Evolutionary conservation across 176 grass and related monocot genomes (phyloP), one percentile per base, ranked within the genome.

Genomic region (Ensete glaucum): DNA sequence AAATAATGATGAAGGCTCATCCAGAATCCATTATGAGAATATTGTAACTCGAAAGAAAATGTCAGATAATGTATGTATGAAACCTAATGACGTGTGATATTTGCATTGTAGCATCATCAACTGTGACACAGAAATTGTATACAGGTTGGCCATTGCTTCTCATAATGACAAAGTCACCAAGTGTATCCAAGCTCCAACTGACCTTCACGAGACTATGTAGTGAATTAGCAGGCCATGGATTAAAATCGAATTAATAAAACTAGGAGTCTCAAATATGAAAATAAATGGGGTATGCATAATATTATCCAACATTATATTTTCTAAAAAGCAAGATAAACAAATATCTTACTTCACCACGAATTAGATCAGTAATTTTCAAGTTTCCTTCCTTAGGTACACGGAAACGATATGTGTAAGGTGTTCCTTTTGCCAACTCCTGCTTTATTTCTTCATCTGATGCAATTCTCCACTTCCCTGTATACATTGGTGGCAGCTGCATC

Each of bases 41-140:
- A 27, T 9, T 27, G 72, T 27, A 0, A 56, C 10, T 26, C 14
- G 23, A 25, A 11, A 17, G 3, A 13, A 15, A 54, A 25, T 26
- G 51, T 24, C 21, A 67, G 76, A 0, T 11, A 73, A 75, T 63
- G 64, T 19, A 0, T 60, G 21, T 9, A 13, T 22, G 69, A 29
- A 62, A 99, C 95, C 95, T 91, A 62, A 99, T 94, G 77, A 99
- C 94, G 80, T 91, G 90, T 21, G 95, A 99, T 57, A 99, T 99
- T 50, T 48, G 77, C 95, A 99, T 99, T 69, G 86, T 91, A 60
- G 95, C 88, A 75, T 99, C 95, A 60, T 99, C 95, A 69, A 99
- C 90, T 19, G 95, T 99, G 60, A 99, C 95, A 85, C 95, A 99
- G 34, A 99, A 99, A 88, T 99, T 99, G 84, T 99, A 99, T 51